A percentile compares a stretch with the other conserved stretches of the same genome.
These are phyloP conservation scores for Cyclocybe aegerita DNA, from an alignment of 768 basidiomycete species.

Conservation along the genomic window DNA sequence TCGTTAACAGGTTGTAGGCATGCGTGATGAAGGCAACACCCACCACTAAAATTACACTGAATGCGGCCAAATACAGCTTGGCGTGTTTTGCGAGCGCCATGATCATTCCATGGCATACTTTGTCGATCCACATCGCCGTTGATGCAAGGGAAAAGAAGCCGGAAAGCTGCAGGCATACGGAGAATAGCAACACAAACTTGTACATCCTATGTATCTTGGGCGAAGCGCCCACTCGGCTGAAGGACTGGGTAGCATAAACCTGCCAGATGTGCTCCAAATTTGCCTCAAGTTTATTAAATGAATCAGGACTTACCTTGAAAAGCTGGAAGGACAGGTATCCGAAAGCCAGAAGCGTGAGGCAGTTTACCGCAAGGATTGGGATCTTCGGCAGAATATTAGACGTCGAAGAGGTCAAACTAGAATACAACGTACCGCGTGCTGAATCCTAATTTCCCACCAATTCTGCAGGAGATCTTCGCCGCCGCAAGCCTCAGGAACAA, in stretches of 20 bases:
- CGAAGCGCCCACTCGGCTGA: conserved; percentile 50
- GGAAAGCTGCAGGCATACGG: conserved; percentile 45
- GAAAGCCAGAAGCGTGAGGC: conserved; percentile 33
- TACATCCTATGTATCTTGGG: conserved; percentile 43
- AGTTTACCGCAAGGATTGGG: conserved; percentile 39
- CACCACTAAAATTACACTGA: conserved; percentile 40
- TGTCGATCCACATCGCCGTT: conserved; percentile 48
- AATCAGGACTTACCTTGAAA: conserved; percentile 32
- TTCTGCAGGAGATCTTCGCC: conserved; percentile 38
- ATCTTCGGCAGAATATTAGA: conserved; percentile 26
- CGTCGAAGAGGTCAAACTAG: not conserved
- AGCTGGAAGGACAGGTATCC: conserved; percentile 40
- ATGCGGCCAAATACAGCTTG: conserved; percentile 38
- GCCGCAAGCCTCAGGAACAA: conserved; percentile 38
- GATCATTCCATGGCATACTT: conserved; percentile 37
- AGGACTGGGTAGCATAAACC: conserved; percentile 45
- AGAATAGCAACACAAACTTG: conserved; percentile 50
- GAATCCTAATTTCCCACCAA: conserved; percentile 39
- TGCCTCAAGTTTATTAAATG: not conserved
- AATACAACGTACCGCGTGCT: conserved; percentile 33
- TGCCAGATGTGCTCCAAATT: conserved; percentile 11
- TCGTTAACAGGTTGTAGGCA: not conserved
- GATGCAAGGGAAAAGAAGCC: conserved; percentile 49
- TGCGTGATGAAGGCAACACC: conserved; percentile 12
- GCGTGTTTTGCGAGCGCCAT: conserved; percentile 31